Conservation (phyloP, 2,329 filamentous ascomycete species). For the Phaeoacremonium minimum region DNA sequence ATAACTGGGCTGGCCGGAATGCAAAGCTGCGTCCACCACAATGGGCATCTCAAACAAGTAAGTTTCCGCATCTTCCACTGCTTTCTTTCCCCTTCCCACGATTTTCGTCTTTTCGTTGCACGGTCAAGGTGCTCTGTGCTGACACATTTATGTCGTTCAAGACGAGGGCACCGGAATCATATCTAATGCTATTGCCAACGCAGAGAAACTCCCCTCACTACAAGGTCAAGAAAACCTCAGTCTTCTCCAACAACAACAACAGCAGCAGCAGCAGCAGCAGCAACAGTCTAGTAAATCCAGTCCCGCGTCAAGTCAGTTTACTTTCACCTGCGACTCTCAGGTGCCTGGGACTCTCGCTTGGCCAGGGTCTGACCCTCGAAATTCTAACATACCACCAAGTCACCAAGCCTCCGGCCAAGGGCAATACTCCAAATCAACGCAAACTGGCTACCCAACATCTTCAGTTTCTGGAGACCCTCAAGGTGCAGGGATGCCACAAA, state of each 20-base stretch:
- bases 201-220: slow-evolving; percentile 62
- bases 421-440: background rate
- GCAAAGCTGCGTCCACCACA: slow-evolving; percentile 40
- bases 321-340: slow-evolving; percentile 91
- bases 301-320: slow-evolving; percentile 83
- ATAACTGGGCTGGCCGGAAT: slow-evolving; percentile 47
- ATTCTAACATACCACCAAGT: slow-evolving; percentile 7
- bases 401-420: slow-evolving; percentile 5
- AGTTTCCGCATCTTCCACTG: slow-evolving; percentile 19
- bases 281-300: slow-evolving; percentile 51
- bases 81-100: too few relatives aligned
- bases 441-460: background rate
- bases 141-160: too few relatives aligned
- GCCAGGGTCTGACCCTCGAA: slow-evolving; percentile 50
- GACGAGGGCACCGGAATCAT: slow-evolving; percentile 71
- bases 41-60: slow-evolving; percentile 41
- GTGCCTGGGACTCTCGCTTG: slow-evolving; percentile 75
- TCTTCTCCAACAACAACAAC: slow-evolving; percentile 64
- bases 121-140: too few relatives aligned
- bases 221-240: slow-evolving; percentile 75
- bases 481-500: background rate
- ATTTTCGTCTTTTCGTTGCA: too few relatives aligned
- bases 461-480: background rate
- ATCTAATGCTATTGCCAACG: slow-evolving; percentile 85
- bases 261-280: slow-evolving; percentile 1